Conservation (phyloP, 2,329 filamentous ascomycete genomes). For the Scedosporium boydii region DNA sequence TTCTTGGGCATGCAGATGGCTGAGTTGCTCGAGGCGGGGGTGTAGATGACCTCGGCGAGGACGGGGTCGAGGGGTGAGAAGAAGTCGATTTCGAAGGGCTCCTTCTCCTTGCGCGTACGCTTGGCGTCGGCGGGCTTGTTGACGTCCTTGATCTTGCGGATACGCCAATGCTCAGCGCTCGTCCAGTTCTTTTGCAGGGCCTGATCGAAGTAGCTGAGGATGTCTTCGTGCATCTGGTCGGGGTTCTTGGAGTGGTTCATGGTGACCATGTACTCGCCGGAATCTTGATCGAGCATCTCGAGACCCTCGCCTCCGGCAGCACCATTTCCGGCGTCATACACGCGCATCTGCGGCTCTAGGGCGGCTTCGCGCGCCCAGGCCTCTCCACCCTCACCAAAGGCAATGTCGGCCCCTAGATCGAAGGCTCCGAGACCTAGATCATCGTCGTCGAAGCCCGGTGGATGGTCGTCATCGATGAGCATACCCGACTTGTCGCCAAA, state of each 20-base stretch:
- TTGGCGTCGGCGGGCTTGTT: constrained; percentile 44
- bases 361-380: constrained; percentile 90
- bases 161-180: constrained; percentile 97
- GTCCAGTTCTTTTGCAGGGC: constrained; percentile 96
- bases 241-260: constrained; percentile 57
- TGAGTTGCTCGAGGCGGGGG: constrained; percentile 68
- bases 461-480: constrained; percentile 80
- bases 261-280: constrained; percentile 67
- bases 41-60: constrained; percentile 70
- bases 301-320: constrained; percentile 43
- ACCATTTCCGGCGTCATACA: constrained; percentile 56
- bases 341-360: constrained; percentile 74
- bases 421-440: constrained; percentile 65
- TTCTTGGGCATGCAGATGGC: constrained; percentile 82
- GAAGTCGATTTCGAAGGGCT: constrained; percentile 93
- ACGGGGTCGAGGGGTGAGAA: constrained; percentile 60
- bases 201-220: constrained; percentile 96
- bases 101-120: constrained; percentile 83
- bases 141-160: constrained; percentile 78
- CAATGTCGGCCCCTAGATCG: constrained; percentile 61
- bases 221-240: constrained; percentile 77
- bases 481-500: constrained; percentile 65
- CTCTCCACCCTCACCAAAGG: constrained; percentile 93
- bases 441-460: constrained; percentile 62
- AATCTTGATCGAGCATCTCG: constrained; percentile 47